phyloP scores from a whole-genome alignment of 352 stramenopile genomes.

The Halophytophthora batemanensis region DNA sequence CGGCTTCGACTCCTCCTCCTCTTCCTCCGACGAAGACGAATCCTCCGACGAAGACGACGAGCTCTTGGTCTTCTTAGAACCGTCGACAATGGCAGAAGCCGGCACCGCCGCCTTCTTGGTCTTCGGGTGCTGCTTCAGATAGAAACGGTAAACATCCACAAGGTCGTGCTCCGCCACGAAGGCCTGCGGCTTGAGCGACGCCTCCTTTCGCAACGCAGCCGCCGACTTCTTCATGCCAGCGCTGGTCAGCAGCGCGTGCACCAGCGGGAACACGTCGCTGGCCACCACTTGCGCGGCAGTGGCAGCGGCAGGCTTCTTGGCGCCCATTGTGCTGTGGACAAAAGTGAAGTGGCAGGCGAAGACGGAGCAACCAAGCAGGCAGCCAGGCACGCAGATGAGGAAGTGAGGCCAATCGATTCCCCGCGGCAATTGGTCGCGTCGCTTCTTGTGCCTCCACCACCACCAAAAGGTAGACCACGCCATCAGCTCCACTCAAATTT shows the following conservation, averaged over 20 bases:
- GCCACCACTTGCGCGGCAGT: constrained; percentile 29
- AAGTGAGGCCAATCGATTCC: too few relatives aligned
- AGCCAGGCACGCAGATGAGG: too few relatives aligned
- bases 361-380: too few relatives aligned
- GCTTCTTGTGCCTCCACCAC: too few relatives aligned
- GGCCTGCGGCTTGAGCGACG: constrained; percentile 60
- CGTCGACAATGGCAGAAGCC: constrained; percentile 50
- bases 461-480: too few relatives aligned
- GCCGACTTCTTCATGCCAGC: constrained; percentile 75
- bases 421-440: too few relatives aligned
- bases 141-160: constrained; percentile 70
- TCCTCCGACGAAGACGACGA: constrained; percentile 18
- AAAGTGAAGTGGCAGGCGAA: not conserved
- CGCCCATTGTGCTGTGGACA: constrained; percentile 11
- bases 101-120: constrained; percentile 55
- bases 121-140: constrained; percentile 51
- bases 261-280: constrained; percentile 76
- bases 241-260: constrained; percentile 62
- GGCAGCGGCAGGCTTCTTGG: constrained; percentile 15
- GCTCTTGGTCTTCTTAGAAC: constrained; percentile 37
- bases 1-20: constrained; percentile 19
- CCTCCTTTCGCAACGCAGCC: constrained; percentile 62
- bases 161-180: constrained; percentile 67
- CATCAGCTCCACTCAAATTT: too few relatives aligned
- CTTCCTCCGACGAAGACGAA: constrained; percentile 35